Evolutionary conservation across 2,329 filamentous ascomycete species (phyloP), one percentile per base, ranked within the genome.

Genomic region (Talaromyces amestolkiae): DNA sequence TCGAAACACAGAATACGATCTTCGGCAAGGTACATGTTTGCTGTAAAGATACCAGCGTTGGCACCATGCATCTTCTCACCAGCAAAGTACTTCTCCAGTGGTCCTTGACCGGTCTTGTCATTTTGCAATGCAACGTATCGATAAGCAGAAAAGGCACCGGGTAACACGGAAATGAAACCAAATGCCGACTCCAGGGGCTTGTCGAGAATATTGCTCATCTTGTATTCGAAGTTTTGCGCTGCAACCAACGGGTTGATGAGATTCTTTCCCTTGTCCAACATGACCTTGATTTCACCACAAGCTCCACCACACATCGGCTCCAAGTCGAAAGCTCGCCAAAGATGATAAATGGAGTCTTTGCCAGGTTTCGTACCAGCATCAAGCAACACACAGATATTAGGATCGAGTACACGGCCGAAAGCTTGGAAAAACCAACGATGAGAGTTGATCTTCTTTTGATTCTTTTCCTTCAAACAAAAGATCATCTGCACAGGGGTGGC

Each of bases 361-460:
- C 95, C 95, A 0, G 95, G 95, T 71, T 93, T 93, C 0, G 95
- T 99, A 82, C 95, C 95, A 1, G 95, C 95, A 79, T 99, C 95
- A 69, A 99, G 87, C 61, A 99, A 85, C 11, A 98, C 94, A 74
- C 95, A 98, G 71, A 99, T 96, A 73, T 98, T 98, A 45, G 95
- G 95, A 68, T 98, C 90, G 53, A 99, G 81, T 3, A 98, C 91
- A 24, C 89, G 87, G 37, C 95, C 95, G 76, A 99, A 99, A 0
- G 94, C 95, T 71, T 96, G 91, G 85, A 99, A 99, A 82, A 99
- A 98, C 95, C 95, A 99, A 76, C 95, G 85, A 78, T 99, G 95
- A 0, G 95, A 98, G 77, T 99, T 99, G 86, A 99, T 99, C 85
- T 99, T 99, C 84, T 99, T 99, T 82, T 97, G 93, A 76, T 99